Conservation (phyloP, 1,139 yeast species). For the Tardiomyces digboiensis region DNA sequence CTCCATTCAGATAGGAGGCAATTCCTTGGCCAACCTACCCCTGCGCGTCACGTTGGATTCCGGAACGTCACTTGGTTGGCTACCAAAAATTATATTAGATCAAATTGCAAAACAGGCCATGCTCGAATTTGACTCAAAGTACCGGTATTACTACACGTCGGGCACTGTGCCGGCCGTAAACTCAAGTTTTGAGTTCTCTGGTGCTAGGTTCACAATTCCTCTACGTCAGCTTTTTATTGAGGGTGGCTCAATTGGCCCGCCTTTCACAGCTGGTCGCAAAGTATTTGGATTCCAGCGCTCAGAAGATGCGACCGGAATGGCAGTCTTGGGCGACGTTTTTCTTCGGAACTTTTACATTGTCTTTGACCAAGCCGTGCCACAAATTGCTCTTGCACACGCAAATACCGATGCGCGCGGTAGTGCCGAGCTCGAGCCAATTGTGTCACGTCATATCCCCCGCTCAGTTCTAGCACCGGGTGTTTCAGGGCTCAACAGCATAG, state of each 20-base stretch:
- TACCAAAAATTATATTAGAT: conserved; percentile 10
- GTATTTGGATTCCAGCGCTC: conserved; percentile 13
- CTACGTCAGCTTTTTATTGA: conserved; percentile 10
- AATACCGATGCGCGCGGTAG: conserved; percentile 5
- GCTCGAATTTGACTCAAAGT: conserved; percentile 6
- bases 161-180: conserved; percentile 6
- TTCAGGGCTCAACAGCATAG: background rate
- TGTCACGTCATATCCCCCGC: background rate
- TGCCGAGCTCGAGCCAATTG: conserved; percentile 9
- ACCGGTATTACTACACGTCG: conserved; percentile 8
- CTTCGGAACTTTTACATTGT: conserved; percentile 19
- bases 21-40: conserved; percentile 4
- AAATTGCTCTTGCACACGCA: conserved; percentile 19
- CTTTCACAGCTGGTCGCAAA: conserved; percentile 9
- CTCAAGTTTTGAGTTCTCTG: conserved; percentile 13
- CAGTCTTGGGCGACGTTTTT: conserved; percentile 19
- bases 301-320: background rate
- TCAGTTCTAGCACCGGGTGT: background rate
- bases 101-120: conserved; percentile 9
- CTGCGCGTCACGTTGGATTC: conserved; percentile 14
- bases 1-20: conserved; percentile 6
- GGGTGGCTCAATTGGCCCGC: conserved; percentile 11
- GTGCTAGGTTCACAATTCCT: conserved; percentile 10
- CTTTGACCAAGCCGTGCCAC: conserved; percentile 16
- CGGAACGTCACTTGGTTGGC: conserved; percentile 19